These are phyloP conservation scores for Neurospora sp. DNA, from an alignment of 495 filamentous ascomycete species.

Conservation along the genomic window DNA sequence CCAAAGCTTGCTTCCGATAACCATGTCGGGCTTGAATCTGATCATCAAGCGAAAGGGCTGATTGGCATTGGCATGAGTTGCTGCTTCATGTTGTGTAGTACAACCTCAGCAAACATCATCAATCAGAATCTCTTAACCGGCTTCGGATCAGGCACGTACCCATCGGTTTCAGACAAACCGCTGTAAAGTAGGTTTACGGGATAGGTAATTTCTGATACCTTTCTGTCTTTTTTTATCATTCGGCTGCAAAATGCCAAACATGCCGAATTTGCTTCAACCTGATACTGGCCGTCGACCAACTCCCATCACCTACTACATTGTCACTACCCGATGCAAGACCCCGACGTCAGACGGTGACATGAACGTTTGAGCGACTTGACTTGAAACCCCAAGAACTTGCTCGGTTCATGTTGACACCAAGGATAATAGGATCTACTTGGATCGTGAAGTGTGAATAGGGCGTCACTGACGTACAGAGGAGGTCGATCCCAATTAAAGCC, in stretches of 20 bases:
- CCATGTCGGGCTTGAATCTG: neutral
- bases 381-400: neutral
- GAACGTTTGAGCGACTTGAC: neutral
- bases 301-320: neutral
- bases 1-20: neutral
- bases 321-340: neutral
- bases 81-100: neutral
- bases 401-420: neutral
- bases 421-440: neutral
- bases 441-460: neutral
- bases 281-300: neutral
- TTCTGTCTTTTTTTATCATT: neutral
- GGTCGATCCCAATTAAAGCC: neutral
- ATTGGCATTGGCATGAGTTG: neutral
- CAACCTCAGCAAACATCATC: neutral
- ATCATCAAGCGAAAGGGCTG: neutral
- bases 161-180: neutral
- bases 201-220: neutral
- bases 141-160: neutral
- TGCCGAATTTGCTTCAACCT: neutral
- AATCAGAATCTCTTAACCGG: neutral
- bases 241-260: neutral
- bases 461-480: neutral
- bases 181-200: neutral
- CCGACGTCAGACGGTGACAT: neutral